Evolutionary conservation across 805 yeast species (phyloP).

Genomic region (Wickerhamiella kazuoi): DNA sequence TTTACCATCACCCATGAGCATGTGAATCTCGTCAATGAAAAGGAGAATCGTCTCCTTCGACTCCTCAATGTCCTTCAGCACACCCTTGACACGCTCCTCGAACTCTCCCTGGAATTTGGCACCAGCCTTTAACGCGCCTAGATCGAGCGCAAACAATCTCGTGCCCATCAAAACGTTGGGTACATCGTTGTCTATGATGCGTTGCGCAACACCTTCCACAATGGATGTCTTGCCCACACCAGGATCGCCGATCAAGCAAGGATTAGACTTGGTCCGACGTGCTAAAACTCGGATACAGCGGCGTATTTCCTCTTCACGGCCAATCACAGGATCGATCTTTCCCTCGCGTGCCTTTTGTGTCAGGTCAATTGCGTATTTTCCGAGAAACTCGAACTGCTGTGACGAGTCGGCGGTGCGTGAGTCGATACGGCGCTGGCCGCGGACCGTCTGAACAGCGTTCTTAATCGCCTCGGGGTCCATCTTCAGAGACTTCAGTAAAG

Average conservation of each 20-base stretch:
- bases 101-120: slow-evolving; percentile 98
- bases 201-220: slow-evolving; percentile 96
- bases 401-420: slow-evolving; percentile 88
- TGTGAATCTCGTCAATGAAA: slow-evolving; percentile 94
- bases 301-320: slow-evolving; percentile 96
- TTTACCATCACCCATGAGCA: slow-evolving; percentile 99
- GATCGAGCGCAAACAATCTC: slow-evolving; percentile 69
- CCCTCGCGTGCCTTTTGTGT: slow-evolving; percentile 90
- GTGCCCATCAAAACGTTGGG: slow-evolving; percentile 74
- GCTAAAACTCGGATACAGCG: slow-evolving; percentile 87
- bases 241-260: slow-evolving; percentile 94
- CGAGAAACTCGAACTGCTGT: slow-evolving; percentile 61
- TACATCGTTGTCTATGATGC: slow-evolving; percentile 89
- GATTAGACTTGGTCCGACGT: slow-evolving; percentile 93
- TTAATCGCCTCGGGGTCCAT: slow-evolving; percentile 56
- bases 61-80: slow-evolving; percentile 79
- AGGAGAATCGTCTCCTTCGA: slow-evolving; percentile 71
- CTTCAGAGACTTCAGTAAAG: slow-evolving; percentile 46
- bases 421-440: slow-evolving; percentile 86
- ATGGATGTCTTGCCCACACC: slow-evolving; percentile 99
- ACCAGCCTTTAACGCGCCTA: slow-evolving; percentile 96
- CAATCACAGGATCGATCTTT: slow-evolving; percentile 93
- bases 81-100: slow-evolving; percentile 96
- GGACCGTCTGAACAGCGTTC: slow-evolving; percentile 57
- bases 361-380: slow-evolving; percentile 83